Evolutionary conservation across 768 basidiomycete species (phyloP).

Genomic region (Strobilomyces confusus): DNA sequence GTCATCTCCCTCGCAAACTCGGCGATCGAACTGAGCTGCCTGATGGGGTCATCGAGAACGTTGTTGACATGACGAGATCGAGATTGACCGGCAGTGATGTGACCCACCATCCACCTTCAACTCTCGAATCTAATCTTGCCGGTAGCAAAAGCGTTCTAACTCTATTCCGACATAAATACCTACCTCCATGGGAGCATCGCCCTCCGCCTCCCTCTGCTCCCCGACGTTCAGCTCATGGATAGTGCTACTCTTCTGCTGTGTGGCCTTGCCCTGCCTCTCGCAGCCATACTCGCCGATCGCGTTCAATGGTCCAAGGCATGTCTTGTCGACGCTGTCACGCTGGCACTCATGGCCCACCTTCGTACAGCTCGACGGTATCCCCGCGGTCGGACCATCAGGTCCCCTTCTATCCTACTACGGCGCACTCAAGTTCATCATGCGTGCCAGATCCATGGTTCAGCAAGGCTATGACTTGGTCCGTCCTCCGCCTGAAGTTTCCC

Average conservation of each 20-base stretch:
- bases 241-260: constrained; percentile 18
- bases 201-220: constrained; percentile 18
- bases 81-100: neutral
- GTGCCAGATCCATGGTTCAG: constrained; percentile 33
- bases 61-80: constrained; percentile 22
- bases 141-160: constrained; percentile 22
- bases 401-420: constrained; percentile 32
- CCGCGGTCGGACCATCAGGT: constrained; percentile 35
- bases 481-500: neutral
- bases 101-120: no score
- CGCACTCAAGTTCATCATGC: constrained; percentile 26
- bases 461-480: constrained; percentile 36
- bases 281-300: constrained; percentile 14
- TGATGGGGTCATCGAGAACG: constrained; percentile 1
- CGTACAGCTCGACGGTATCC: constrained; percentile 29
- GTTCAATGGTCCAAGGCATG: constrained; percentile 27
- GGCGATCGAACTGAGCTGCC: constrained; percentile 1
- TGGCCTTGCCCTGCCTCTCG: constrained; percentile 17
- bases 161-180: constrained; percentile 35
- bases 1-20: constrained; percentile 18
- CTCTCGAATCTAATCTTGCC: constrained; percentile 28
- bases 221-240: constrained; percentile 27
- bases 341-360: constrained; percentile 1
- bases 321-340: neutral
- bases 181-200: constrained; percentile 16